A percentile compares a stretch with the other conserved stretches of the same genome.
These are phyloP conservation scores for Vitis rupestris DNA, from an alignment of 164 flowering plant species.

Conservation along the genomic window DNA sequence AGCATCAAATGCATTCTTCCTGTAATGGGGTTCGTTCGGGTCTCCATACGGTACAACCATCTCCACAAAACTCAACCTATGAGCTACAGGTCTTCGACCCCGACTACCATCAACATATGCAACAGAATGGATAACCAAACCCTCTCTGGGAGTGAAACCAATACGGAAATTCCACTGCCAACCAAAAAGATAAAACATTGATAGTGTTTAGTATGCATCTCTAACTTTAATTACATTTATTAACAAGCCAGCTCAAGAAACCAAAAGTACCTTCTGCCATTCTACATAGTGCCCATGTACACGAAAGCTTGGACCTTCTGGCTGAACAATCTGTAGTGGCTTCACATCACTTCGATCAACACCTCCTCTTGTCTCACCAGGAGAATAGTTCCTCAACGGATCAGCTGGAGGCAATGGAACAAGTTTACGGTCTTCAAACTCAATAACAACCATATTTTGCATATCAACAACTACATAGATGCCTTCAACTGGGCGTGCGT, in stretches of 20 bases:
- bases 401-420: constrained; percentile 94
- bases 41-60: constrained; percentile 98
- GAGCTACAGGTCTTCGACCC: constrained; percentile 86
- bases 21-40: constrained; percentile 90
- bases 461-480: constrained; percentile 79
- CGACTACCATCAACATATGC: constrained; percentile 92
- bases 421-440: constrained; percentile 88
- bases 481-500: constrained; percentile 96
- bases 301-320: constrained; percentile 97
- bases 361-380: constrained; percentile 88
- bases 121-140: constrained; percentile 80
- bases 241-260: not conserved
- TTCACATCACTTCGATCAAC: constrained; percentile 91
- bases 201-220: not conserved
- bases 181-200: constrained; percentile 7
- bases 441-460: constrained; percentile 86
- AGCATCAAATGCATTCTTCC: constrained; percentile 97
- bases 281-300: constrained; percentile 73
- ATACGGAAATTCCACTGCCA: constrained; percentile 89
- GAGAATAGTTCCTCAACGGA: constrained; percentile 84
- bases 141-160: constrained; percentile 90
- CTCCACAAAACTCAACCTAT: constrained; percentile 90
- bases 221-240: not conserved
- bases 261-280: constrained; percentile 77
- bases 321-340: constrained; percentile 80